Evolutionary conservation across 1,139 yeast genomes (phyloP).

Genomic region (Pneumocystis oryctolagi): DNA sequence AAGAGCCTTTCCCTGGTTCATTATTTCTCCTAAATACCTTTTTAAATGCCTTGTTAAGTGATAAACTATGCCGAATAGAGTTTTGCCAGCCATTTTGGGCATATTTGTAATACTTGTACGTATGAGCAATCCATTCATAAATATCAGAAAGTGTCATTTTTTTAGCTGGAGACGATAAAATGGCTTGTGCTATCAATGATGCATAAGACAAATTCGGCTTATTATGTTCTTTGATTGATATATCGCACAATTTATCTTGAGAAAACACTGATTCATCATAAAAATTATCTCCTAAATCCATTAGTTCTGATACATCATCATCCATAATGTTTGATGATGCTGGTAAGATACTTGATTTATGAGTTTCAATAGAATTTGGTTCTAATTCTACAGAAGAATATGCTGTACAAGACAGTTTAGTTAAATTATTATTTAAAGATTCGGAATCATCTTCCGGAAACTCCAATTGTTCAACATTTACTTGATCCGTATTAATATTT

Average conservation of each 20-base stretch:
- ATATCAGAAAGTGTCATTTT: constrained; percentile 70
- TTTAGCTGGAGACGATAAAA: constrained; percentile 44
- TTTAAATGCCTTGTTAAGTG: constrained; percentile 69
- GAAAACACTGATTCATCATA: constrained; percentile 1
- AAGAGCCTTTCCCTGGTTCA: constrained; percentile 57
- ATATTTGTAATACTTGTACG: constrained; percentile 80
- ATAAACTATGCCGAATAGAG: constrained; percentile 74
- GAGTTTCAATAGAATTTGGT: too few species aligned
- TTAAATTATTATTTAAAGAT: neutral
- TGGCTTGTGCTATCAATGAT: constrained; percentile 60
- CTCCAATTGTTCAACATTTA: neutral
- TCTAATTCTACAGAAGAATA: neutral
- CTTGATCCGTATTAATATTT: neutral
- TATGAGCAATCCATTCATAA: constrained; percentile 68
- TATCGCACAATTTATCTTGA: neutral
- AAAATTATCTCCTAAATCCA: neutral
- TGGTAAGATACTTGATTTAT: neutral
- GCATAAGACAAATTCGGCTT: constrained; percentile 76
- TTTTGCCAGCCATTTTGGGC: constrained; percentile 98
- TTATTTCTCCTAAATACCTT: constrained; percentile 52
- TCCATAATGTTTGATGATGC: neutral
- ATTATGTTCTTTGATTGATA: constrained; percentile 17
- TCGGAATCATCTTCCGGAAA: neutral
- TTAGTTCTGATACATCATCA: neutral
- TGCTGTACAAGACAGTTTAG: neutral